These are phyloP conservation scores for Botryotinia calthae DNA, from an alignment of 2,329 filamentous ascomycete species.

Conservation along the genomic window DNA sequence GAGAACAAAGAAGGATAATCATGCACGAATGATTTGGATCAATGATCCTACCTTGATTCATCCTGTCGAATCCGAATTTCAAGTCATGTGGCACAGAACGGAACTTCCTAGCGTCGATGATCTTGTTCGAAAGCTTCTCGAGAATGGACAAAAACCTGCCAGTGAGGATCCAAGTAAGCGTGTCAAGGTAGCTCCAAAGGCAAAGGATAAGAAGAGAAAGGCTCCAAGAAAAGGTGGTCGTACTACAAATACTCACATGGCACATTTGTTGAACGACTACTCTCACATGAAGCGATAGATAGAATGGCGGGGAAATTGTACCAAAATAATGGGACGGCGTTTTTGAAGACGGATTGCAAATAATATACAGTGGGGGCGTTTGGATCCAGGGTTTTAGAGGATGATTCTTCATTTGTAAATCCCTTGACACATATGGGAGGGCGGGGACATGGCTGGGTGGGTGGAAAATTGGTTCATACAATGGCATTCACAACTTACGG, in stretches of 20 bases:
- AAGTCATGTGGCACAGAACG: conserved; percentile 74
- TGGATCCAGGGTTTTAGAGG: neutral
- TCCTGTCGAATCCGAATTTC: conserved; percentile 77
- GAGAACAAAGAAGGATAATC: conserved; percentile 87
- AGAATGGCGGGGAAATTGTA: neutral
- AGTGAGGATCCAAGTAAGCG: conserved; percentile 41
- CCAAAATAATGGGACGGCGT: conserved; percentile 8
- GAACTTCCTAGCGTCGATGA: conserved; percentile 59
- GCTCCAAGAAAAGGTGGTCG: conserved; percentile 38
- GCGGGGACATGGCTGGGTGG: neutral
- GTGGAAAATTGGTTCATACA: neutral
- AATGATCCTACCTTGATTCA: conserved; percentile 79
- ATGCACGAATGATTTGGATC: conserved; percentile 81
- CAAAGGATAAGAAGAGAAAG: conserved; percentile 42
- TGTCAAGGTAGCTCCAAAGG: conserved; percentile 38
- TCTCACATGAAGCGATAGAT: conserved; percentile 33
- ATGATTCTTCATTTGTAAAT: neutral
- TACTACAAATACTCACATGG: conserved; percentile 40
- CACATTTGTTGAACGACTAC: conserved; percentile 38
- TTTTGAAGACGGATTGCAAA: neutral
- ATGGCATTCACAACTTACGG: neutral
- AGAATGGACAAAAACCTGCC: conserved; percentile 41
- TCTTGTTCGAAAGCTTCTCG: conserved; percentile 43
- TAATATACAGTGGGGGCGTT: neutral
- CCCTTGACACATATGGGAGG: neutral